Conservation (phyloP, 2,329 filamentous ascomycete species). For the Podosphaera leucotricha region DNA sequence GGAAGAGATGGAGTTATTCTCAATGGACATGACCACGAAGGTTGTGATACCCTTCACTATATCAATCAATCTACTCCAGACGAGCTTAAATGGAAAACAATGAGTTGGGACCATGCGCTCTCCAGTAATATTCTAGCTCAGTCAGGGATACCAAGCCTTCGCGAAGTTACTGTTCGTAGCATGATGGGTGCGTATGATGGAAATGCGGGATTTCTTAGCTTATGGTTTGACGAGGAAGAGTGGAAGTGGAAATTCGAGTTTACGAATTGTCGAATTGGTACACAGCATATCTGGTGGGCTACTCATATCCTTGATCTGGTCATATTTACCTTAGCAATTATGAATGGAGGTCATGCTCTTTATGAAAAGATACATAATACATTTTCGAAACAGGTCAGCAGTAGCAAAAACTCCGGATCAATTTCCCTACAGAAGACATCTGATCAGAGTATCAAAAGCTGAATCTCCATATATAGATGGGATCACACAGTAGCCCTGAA, state of each 20-base stretch:
- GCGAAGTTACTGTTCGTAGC: slow-evolving; percentile 81
- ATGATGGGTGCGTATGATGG: slow-evolving; percentile 98
- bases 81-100: slow-evolving; percentile 18
- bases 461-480: slow-evolving; percentile 3
- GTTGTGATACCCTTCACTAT: slow-evolving; percentile 75
- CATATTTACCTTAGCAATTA: slow-evolving; percentile 8
- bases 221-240: slow-evolving; percentile 58
- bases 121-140: slow-evolving; percentile 19
- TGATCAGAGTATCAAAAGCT: background rate
- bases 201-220: slow-evolving; percentile 66
- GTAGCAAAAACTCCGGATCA: background rate
- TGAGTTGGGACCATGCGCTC: slow-evolving; percentile 23
- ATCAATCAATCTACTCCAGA: slow-evolving; percentile 33
- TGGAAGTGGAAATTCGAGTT: slow-evolving; percentile 72
- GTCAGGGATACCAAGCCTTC: slow-evolving; percentile 31
- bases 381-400: background rate
- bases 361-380: background rate
- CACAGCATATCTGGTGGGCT: slow-evolving; percentile 86
- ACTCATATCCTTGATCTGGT: slow-evolving; percentile 47
- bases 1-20: slow-evolving; percentile 59
- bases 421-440: background rate
- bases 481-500: too few species aligned
- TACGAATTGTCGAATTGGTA: slow-evolving; percentile 51
- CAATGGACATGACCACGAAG: slow-evolving; percentile 87
- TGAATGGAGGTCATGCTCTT: slow-evolving; percentile 3